Evolutionary conservation across 305 asterid genomes (phyloP).

Genomic region (Ruellia speciosa): DNA sequence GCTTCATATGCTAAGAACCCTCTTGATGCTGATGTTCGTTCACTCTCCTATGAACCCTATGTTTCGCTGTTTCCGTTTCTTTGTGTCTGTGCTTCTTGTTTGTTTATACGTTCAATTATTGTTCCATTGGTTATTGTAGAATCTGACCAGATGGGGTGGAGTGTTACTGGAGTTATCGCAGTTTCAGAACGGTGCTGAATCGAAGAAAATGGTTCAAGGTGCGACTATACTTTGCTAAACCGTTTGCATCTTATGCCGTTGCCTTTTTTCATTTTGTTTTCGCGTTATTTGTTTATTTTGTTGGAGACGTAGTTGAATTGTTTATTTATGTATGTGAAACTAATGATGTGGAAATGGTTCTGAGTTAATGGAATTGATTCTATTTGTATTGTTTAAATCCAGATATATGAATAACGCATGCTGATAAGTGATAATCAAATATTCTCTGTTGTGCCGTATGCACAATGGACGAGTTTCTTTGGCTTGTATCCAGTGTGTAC

Average conservation of each 20-base stretch:
- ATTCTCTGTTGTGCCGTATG: not conserved
- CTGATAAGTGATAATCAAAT: not conserved
- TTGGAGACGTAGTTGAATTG: not conserved
- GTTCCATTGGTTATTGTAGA: constrained; percentile 34
- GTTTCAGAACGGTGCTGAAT: constrained; percentile 62
- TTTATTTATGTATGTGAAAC: not conserved
- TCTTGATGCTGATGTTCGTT: constrained; percentile 65
- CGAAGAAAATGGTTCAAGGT: constrained; percentile 65
- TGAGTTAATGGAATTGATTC: not conserved
- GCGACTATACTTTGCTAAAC: not conserved
- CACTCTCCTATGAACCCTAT: not conserved
- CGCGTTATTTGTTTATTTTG: not conserved
- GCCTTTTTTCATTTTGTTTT: not conserved
- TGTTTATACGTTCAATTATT: not conserved
- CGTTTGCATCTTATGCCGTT: not conserved
- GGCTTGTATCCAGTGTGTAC: not conserved
- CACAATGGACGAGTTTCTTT: not conserved
- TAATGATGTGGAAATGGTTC: not conserved
- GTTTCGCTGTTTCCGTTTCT: not conserved
- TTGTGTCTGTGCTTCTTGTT: not conserved
- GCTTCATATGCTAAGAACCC: constrained; percentile 61
- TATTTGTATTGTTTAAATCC: not conserved
- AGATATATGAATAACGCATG: not conserved
- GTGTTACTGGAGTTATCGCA: constrained; percentile 78
- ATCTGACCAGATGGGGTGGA: constrained; percentile 89